Base-by-base conservation (phyloP, 2,329 filamentous ascomycete genomes). In the Fusarium newnesense region DNA sequence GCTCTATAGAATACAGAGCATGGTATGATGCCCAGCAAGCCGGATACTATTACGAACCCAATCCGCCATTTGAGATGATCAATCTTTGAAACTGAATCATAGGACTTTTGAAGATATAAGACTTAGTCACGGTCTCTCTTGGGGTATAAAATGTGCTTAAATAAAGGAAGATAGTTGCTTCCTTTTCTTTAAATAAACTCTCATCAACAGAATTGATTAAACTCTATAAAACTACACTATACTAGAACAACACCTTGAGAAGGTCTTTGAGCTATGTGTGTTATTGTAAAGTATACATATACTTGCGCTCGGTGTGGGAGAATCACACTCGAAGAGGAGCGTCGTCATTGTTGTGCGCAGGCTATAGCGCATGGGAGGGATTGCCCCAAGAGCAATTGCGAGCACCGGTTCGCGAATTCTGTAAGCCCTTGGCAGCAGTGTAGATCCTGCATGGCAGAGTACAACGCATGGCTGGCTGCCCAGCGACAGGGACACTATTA, bases 101-200 rank as follows among this genome's bases (percentile, higher is more conserved):
- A 9, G 2, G 9, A 2, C 11, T 26, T 11, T 1, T 16, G 9
- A 9, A 19, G 15, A 26, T 16, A 18, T 18, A 24, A n/a, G 34
- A 40, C 13, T 30, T 28, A n/a, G 2, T 40, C 50, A 40, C 36
- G 6, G 26, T 5, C 10, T 18, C 19, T 30, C 2, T 28, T n/a
- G 5, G 19, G 5, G 34, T 40, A 54, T 54, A 54, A 40, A 54
- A 11, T 13, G 5, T 7, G 10, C 13, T 5, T 18, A n/a, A 13
- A 43, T 13, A 5, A 5, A 9, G 19, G 13, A 9, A 28, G 24
- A 18, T 28, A 13, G 19, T 1, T 12, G 8, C 3, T 54, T n/a
- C 5, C 24, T 53, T 9, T 53, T 21, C 34, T 10, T n/a, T 4
- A n/a, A 21, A 40, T 30, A 40, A 39, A 18, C 2, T 21, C 9